Evolutionary conservation across 768 basidiomycete species (phyloP).

Genomic region (Agrocybe praecox): DNA sequence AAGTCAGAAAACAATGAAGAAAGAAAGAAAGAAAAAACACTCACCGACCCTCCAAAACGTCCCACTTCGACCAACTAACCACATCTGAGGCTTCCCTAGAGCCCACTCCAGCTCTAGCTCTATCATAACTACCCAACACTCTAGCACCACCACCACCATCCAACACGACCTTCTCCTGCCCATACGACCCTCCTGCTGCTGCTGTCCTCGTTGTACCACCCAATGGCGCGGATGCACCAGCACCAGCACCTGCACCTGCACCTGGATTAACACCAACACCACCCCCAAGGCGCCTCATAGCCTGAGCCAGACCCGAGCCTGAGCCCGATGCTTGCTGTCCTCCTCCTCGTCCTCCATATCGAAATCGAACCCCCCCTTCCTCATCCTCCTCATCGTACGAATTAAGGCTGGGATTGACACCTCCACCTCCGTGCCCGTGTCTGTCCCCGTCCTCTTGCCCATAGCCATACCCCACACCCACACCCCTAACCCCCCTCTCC

Average conservation of each 20-base stretch:
- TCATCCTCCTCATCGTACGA: not conserved
- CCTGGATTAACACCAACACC: not conserved
- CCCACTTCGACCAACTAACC: constrained; percentile 51
- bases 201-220: not conserved
- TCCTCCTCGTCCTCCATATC: not conserved
- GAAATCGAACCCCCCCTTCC: not conserved
- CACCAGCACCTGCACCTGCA: too few relatives aligned
- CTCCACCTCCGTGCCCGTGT: too few relatives aligned
- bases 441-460: too few relatives aligned
- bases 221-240: too few relatives aligned
- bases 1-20: not conserved
- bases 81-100: too few relatives aligned
- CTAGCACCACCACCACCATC: too few relatives aligned
- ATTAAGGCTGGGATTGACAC: too few relatives aligned
- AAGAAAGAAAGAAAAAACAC: not conserved
- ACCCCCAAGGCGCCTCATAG: constrained; percentile 14
- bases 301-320: constrained; percentile 23
- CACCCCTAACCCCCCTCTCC: not conserved
- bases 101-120: too few relatives aligned
- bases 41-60: constrained; percentile 25
- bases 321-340: not conserved
- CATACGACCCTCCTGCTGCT: not conserved
- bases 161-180: too few relatives aligned
- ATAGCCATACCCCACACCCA: not conserved
- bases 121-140: too few relatives aligned